Evolutionary conservation across 192 early-diverging fungal genomes (phyloP), one percentile per base, ranked within the genome.

Genomic region (Gigaspora rosea): DNA sequence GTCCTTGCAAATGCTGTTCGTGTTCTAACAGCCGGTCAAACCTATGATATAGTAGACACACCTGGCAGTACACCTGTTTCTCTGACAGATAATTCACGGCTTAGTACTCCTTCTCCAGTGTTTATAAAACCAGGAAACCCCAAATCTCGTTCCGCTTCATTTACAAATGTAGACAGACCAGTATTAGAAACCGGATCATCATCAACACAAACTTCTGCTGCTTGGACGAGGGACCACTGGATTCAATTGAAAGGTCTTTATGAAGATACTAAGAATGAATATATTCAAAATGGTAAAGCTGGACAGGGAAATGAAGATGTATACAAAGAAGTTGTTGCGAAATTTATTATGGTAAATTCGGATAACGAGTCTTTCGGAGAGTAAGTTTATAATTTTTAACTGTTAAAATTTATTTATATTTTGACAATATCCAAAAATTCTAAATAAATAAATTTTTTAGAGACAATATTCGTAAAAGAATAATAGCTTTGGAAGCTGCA

Each of bases 201-300:
- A 4, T 8, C 70, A 15, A 35, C 22, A 18, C 15, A n/a, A 49
- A 47, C 7, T 65, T 69, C 67, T 18, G 6, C 8, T 8, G 47
- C 15, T 4, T 73, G 71, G 71, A 36, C 51, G 20, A 49, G 18
- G 8, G 12, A 58, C 46, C 71, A 73, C 57, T 73, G 71, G 54
- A 1, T 41, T 20, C 16, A 20, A 4, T 35, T 73, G 10, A 73
- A 73, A 59, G 9, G 11, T 46, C 16, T 58, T 56, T 73, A 73
- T 49, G n/a, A 46, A 36, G 71, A 73, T 5, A 73, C 54, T 20
- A 73, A 49, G 20, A 73, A 20, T 20, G 35, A 35, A 58, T 73
- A 58, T 57, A 41, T 59, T 18, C 22, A 16, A 58, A n/a, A 32
- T 20, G 71, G 56, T 11, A 73, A 57, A 58, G n/a, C 15, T 27